Evolutionary conservation across 1,139 yeast genomes (phyloP), one percentile per base, ranked within the genome.

Genomic region (Lodderomyces pseudojiufengensis): DNA sequence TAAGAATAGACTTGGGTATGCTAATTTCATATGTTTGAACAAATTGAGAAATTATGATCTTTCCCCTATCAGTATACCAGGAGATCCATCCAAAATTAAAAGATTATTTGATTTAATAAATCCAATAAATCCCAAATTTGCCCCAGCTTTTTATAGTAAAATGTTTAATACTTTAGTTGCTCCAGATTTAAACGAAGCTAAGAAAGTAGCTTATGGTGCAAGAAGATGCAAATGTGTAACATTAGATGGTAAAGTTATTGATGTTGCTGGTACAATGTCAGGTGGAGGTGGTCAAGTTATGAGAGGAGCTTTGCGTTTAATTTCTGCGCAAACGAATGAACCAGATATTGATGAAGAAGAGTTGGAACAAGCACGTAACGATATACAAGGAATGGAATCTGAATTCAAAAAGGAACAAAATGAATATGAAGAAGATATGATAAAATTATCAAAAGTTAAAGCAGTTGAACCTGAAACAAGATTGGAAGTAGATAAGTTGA

Each of bases 181-280:
- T 0, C 63, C 75, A 1, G 78, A 84, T 51, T 68, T 90, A 42
- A 74, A 72, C 28, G 90, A 84, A 50, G 99, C 98, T 1, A 82
- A 87, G 46, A 64, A 74, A 29, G 95, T 92, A 27, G 97, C 98
- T 0, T 92, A 84, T 63, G 95, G 97, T 2, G 64, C 71, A 3
- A 77, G 71, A 44, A 67, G 95, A 43, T 86, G 79, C 72, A 76
- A 95, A 51, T 97, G 90, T 9, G 98, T 94, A 0, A 87, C 98
- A 0, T 60, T 88, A 11, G 95, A 86, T 58, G 99, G 99, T 22
- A 84, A 87, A 49, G 68, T 92, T 24, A 92, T 94, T 39, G 97
- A 90, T 52, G 79, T 84, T n/a, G 84, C 95, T 2, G 99, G 99
- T 59, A 85, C 97, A 2, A 83, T 94, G 84, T 80, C 95, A 35